phyloP scores from a whole-genome alignment of 495 filamentous ascomycete genomes.

The Neurospora tetrasperma region DNA sequence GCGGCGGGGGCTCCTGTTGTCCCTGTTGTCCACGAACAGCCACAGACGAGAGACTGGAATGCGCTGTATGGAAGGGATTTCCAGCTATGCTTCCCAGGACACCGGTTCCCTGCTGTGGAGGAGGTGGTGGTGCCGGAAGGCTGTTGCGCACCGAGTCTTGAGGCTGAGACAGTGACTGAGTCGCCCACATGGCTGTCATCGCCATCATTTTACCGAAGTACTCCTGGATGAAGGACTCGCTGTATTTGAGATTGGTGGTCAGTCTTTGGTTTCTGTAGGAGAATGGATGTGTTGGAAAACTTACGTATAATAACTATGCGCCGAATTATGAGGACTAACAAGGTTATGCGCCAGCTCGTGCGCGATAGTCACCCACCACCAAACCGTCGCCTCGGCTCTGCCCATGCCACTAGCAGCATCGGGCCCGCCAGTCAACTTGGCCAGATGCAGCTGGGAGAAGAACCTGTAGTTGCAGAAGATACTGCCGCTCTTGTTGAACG shows the following conservation, averaged over 20 bases:
- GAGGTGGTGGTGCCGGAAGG: neutral
- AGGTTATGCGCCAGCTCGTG: slow-evolving; percentile 95
- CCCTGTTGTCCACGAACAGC: neutral
- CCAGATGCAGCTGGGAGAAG: slow-evolving; percentile 67
- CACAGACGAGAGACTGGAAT: neutral
- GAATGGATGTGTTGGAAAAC: slow-evolving; percentile 5
- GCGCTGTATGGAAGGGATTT: neutral
- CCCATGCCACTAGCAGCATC: slow-evolving; percentile 19
- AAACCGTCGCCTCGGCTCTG: slow-evolving; percentile 58
- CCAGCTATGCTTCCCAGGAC: neutral
- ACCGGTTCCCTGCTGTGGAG: neutral
- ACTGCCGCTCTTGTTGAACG: slow-evolving; percentile 78
- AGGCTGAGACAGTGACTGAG: neutral
- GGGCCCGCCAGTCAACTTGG: slow-evolving; percentile 13
- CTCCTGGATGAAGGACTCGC: slow-evolving; percentile 41
- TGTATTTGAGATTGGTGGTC: slow-evolving; percentile 6
- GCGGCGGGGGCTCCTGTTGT: neutral
- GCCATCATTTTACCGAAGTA: slow-evolving; percentile 40
- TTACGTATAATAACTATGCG: slow-evolving; percentile 80
- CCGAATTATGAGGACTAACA: slow-evolving; percentile 63
- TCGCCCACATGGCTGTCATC: slow-evolving; percentile 19
- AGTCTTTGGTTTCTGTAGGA: neutral
- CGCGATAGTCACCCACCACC: slow-evolving; percentile 87
- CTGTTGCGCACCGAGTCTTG: neutral
- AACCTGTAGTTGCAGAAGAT: slow-evolving; percentile 92